These are phyloP conservation scores for Cytidiella melzeri DNA, from an alignment of 768 basidiomycete genomes.

Conservation along the genomic window DNA sequence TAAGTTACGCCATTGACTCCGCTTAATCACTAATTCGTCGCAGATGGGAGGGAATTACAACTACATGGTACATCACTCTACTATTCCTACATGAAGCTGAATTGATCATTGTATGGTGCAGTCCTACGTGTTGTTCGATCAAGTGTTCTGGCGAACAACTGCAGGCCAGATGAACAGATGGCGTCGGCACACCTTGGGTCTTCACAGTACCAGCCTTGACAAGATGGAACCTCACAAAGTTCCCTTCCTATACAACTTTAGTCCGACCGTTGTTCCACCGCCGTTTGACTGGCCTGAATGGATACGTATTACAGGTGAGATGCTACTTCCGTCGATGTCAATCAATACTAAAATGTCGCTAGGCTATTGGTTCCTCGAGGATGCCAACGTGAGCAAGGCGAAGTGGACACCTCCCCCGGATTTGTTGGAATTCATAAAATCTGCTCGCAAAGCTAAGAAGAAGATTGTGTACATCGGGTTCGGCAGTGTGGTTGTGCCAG, in stretches of 20 bases:
- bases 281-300: slow-evolving; percentile 99
- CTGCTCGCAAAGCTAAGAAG: slow-evolving; percentile 67
- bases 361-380: slow-evolving; percentile 98
- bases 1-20: background rate
- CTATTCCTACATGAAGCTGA: background rate
- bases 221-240: slow-evolving; percentile 97
- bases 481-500: slow-evolving; percentile 94
- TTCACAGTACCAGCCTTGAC: slow-evolving; percentile 82
- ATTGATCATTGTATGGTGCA: slow-evolving; percentile 22
- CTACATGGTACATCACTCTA: slow-evolving; percentile 71
- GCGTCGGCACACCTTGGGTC: slow-evolving; percentile 69
- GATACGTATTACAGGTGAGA: slow-evolving; percentile 83
- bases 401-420: slow-evolving; percentile 87
- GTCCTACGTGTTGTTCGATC: slow-evolving; percentile 97
- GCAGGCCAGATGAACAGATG: slow-evolving; percentile 93
- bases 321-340: background rate
- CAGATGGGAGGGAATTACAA: slow-evolving; percentile 97
- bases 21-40: background rate
- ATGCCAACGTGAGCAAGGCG: slow-evolving; percentile 81
- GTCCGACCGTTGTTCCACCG: slow-evolving; percentile 82
- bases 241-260: slow-evolving; percentile 97
- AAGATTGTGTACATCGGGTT: slow-evolving; percentile 98
- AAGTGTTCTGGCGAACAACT: slow-evolving; percentile 95
- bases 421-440: slow-evolving; percentile 76
- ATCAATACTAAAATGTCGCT: background rate